Base-by-base conservation (phyloP, 768 basidiomycete species). In the Suillus cothurnatus region DNA sequence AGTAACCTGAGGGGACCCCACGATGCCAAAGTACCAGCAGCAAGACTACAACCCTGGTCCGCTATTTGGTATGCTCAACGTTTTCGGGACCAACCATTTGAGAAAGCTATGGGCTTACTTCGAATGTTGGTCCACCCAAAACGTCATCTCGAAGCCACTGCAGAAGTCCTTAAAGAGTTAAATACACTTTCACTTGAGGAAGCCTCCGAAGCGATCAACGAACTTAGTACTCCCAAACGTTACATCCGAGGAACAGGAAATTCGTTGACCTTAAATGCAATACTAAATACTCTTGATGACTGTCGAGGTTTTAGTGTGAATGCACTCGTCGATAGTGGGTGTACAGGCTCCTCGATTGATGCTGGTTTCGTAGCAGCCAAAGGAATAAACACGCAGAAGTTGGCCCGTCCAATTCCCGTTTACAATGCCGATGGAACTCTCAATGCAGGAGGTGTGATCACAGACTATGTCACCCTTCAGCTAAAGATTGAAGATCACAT, bases 291-390 rank as follows among this genome's bases (percentile, higher is more conserved):
- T n/a, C n/a, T n/a, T n/a, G n/a, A 68, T 38, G 64, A 64, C 36
- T 31, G 45, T 9, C 12, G 34, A 3, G 8, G 4, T 6, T 50
- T 65, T 12, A 15, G 36, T 6, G 1, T 41, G 1, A 1, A 32
- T 0, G 64, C 61, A 11, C 55, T 75, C 2, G 14, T 75, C 6
- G 69, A 74, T 36, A 70, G 68, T 36, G 72, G 74, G 0, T 65
- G 68, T 31, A 75, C 71, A 2, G 70, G 71, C 0, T 73, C 68
- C 4, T 71, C 65, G 23, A 68, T 74, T n/a, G 63, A 71, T 62
- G 28, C 26, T 3, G 57, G 66, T 0, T 68, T 66, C 31, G 65
- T 68, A 3, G 34, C 43, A 58, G 43, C 61, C 5, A 64, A 69
- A 6, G 61, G 52, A 0, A 39, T 72, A 0, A 64, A 63, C 34